Percentiles rank a stretch among this genome's conserved stretches.
Conservation (phyloP, 2,329 filamentous ascomycete genomes). For the Stagonosporopsis tanaceti region DNA sequence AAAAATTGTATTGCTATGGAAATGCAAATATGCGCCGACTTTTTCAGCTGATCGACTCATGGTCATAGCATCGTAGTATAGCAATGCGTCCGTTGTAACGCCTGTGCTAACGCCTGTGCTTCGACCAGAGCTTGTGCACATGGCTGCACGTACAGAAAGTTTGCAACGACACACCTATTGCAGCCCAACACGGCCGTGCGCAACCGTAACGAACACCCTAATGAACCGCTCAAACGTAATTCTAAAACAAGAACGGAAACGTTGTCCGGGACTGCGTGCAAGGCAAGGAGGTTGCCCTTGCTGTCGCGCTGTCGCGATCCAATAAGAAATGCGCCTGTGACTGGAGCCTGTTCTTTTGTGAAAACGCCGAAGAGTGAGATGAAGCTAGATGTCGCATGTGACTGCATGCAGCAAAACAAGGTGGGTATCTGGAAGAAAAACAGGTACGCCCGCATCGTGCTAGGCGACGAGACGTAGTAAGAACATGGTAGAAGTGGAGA, state of each 20-base stretch:
- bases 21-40: constrained; percentile 10
- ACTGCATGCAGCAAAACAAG: constrained; percentile 24
- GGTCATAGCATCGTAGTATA: constrained; percentile 7
- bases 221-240: constrained; percentile 18
- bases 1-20: constrained; percentile 21
- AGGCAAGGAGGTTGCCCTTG: constrained; percentile 28
- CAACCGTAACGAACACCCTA: constrained; percentile 20
- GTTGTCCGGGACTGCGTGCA: constrained; percentile 2
- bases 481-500: constrained; percentile 29
- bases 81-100: constrained; percentile 7
- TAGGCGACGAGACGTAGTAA: constrained; percentile 24
- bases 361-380: constrained; percentile 31
- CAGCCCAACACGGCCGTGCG: constrained; percentile 28
- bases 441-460: constrained; percentile 17
- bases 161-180: constrained; percentile 19
- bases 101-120: constrained; percentile 19
- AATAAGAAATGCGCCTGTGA: constrained; percentile 24
- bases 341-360: constrained; percentile 13
- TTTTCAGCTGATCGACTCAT: constrained; percentile 13
- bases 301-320: constrained; percentile 21
- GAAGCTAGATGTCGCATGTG: constrained; percentile 19
- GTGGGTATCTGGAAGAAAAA: constrained; percentile 36
- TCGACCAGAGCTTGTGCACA: constrained; percentile 5
- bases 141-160: constrained; percentile 12
- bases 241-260: constrained; percentile 22